phyloP scores from a whole-genome alignment of 2,329 filamentous ascomycete genomes.

The Ophiocordyceps sinensis region DNA sequence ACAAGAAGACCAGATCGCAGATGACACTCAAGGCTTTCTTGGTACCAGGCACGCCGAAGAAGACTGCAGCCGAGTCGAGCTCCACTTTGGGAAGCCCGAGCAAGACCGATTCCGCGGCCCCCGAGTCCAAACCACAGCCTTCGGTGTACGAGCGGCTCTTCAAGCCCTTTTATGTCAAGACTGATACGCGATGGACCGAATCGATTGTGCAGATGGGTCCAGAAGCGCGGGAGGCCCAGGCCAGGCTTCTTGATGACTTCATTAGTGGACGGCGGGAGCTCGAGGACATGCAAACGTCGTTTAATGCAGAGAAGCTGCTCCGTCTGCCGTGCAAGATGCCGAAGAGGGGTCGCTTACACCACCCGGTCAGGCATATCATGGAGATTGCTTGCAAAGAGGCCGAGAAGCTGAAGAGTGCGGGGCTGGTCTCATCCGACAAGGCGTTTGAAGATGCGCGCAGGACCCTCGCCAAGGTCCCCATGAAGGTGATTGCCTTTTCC shows the following conservation, averaged over 20 bases:
- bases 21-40: slow-evolving; percentile 33
- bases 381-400: slow-evolving; percentile 34
- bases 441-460: slow-evolving; percentile 17
- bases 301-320: slow-evolving; percentile 32
- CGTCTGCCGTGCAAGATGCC: slow-evolving; percentile 23
- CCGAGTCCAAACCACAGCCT: slow-evolving; percentile 6
- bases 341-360: slow-evolving; percentile 31
- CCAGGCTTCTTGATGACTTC: slow-evolving; percentile 35
- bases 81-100: slow-evolving; percentile 14
- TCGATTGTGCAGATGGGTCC: slow-evolving; percentile 42
- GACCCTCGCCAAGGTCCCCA: slow-evolving; percentile 37
- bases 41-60: slow-evolving; percentile 24
- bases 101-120: slow-evolving; percentile 11
- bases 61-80: slow-evolving; percentile 18
- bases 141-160: slow-evolving; percentile 58
- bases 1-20: slow-evolving; percentile 35
- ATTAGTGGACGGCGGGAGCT: slow-evolving; percentile 25
- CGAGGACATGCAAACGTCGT: slow-evolving; percentile 19
- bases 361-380: slow-evolving; percentile 48
- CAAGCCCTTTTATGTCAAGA: slow-evolving; percentile 65
- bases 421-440: slow-evolving; percentile 20
- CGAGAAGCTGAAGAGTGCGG: slow-evolving; percentile 20
- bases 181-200: slow-evolving; percentile 56
- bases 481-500: slow-evolving; percentile 48
- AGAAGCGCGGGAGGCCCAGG: slow-evolving; percentile 37